A percentile compares a stretch with the other conserved stretches of the same genome.
These are phyloP conservation scores for Eleusine coracana DNA, from an alignment of 176 grass and related monocot species.

Conservation along the genomic window DNA sequence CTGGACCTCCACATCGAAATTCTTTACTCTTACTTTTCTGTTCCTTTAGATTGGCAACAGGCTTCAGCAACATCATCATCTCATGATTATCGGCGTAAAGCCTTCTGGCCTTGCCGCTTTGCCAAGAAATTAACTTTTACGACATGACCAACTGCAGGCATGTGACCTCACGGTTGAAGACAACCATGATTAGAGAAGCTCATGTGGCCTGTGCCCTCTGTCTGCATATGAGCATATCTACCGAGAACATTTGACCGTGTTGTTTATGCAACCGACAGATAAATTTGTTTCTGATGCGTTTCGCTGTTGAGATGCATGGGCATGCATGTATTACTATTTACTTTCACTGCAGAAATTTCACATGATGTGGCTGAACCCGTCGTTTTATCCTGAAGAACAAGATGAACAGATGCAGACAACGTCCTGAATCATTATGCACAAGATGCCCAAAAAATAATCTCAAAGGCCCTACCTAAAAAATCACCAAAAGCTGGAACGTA, in stretches of 20 bases:
- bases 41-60: conserved; percentile 3
- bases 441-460: not conserved
- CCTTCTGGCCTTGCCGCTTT: conserved; percentile 24
- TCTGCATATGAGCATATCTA: not conserved
- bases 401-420: not conserved
- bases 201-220: conserved; percentile 27
- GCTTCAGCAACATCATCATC: conserved; percentile 26
- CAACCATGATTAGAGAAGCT: not conserved
- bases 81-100: conserved; percentile 39
- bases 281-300: no score
- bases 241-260: conserved; percentile 32
- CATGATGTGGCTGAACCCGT: no score
- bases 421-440: not conserved
- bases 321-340: no score
- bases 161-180: conserved; percentile 27
- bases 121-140: conserved; percentile 41
- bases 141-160: conserved; percentile 34
- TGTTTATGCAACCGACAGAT: conserved; percentile 6
- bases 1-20: conserved; percentile 43
- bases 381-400: not conserved
- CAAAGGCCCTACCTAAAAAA: not conserved
- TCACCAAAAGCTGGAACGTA: not conserved
- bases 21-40: not conserved
- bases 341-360: no score
- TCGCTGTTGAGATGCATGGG: no score